Evolutionary conservation across 2,329 filamentous ascomycete species (phyloP).

Genomic region (Alternaria arborescens): DNA sequence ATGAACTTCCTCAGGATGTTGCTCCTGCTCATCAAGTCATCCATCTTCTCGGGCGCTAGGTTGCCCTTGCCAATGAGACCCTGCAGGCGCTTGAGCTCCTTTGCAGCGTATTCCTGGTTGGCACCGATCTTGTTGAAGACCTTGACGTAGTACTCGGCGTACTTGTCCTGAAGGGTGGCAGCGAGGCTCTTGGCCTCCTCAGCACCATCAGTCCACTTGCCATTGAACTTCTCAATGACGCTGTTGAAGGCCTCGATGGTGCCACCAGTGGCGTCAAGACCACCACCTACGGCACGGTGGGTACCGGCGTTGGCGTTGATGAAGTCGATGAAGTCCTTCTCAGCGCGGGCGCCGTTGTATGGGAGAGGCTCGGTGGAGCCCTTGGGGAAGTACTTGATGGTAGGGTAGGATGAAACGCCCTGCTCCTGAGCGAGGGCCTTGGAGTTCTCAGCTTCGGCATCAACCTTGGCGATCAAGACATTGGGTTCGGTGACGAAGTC

Average conservation of each 20-base stretch:
- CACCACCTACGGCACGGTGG: constrained; percentile 81
- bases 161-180: constrained; percentile 75
- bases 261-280: constrained; percentile 79
- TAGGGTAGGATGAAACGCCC: constrained; percentile 87
- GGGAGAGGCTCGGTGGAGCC: constrained; percentile 75
- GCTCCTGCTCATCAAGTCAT: constrained; percentile 84
- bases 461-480: constrained; percentile 92
- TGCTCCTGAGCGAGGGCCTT: constrained; percentile 80
- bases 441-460: constrained; percentile 86
- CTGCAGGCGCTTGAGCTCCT: constrained; percentile 84
- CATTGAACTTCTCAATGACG: constrained; percentile 75
- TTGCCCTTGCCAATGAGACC: constrained; percentile 86
- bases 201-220: constrained; percentile 68
- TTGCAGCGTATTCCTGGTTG: constrained; percentile 80
- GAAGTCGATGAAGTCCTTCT: constrained; percentile 79
- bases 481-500: constrained; percentile 80
- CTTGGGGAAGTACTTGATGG: constrained; percentile 96
- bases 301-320: constrained; percentile 91
- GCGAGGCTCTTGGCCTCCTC: constrained; percentile 77
- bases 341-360: constrained; percentile 79
- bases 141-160: constrained; percentile 92
- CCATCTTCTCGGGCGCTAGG: constrained; percentile 82
- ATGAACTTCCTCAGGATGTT: constrained; percentile 87
- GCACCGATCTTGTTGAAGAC: constrained; percentile 84
- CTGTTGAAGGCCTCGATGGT: constrained; percentile 81